Conservation (phyloP, 768 basidiomycete genomes). For the Tubosaeta sp. region DNA sequence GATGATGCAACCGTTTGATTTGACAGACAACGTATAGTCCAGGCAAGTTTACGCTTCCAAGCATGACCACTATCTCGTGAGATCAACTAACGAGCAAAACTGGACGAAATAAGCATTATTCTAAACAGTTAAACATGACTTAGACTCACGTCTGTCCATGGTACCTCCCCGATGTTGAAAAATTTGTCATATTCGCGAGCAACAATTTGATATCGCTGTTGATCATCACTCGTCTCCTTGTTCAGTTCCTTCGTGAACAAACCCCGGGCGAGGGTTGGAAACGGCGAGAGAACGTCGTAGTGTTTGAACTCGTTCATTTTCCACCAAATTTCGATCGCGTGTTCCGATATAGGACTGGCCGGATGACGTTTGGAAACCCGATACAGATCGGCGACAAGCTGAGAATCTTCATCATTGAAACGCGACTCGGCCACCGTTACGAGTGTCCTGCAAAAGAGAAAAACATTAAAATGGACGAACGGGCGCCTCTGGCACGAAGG, state of each 20-base stretch:
- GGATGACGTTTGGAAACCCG: slow-evolving; percentile 60
- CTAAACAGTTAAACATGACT: not conserved
- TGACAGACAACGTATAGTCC: slow-evolving; percentile 84
- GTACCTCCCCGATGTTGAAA: slow-evolving; percentile 96
- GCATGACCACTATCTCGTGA: slow-evolving; percentile 61
- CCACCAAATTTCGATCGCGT: slow-evolving; percentile 65
- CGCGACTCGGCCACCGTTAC: slow-evolving; percentile 19
- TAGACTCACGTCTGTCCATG: slow-evolving; percentile 83
- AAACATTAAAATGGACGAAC: slow-evolving; percentile 3
- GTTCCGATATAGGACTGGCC: slow-evolving; percentile 55
- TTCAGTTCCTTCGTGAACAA: slow-evolving; percentile 65
- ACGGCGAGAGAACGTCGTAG: slow-evolving; percentile 82
- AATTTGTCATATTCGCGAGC: slow-evolving; percentile 97
- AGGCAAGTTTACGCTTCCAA: slow-evolving; percentile 64
- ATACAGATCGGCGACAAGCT: slow-evolving; percentile 54
- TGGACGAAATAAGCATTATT: not conserved
- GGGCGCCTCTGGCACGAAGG: not conserved
- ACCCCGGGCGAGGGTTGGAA: slow-evolving; percentile 93
- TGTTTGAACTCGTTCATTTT: slow-evolving; percentile 98
- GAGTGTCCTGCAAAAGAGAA: not conserved
- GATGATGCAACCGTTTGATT: slow-evolving; percentile 97
- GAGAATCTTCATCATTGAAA: slow-evolving; percentile 45
- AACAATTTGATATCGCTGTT: slow-evolving; percentile 58
- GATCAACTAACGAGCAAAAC: not conserved
- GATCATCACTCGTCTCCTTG: slow-evolving; percentile 28